A percentile compares a stretch with the other conserved stretches of the same genome.
phyloP scores from a whole-genome alignment of 2,329 filamentous ascomycete species.

The Trichoderma brevicompactum region DNA sequence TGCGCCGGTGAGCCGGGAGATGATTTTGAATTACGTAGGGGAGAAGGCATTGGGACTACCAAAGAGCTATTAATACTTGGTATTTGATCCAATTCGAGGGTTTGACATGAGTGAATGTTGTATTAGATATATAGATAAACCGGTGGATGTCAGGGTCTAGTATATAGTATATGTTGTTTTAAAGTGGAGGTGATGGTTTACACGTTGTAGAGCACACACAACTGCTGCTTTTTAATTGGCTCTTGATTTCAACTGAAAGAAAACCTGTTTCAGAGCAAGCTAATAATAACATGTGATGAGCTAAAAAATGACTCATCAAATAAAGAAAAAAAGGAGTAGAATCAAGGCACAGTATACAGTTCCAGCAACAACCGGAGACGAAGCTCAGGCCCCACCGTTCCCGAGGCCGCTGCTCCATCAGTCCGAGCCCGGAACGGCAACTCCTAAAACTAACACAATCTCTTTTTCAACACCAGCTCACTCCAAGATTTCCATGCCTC shows the following conservation, averaged over 20 bases:
- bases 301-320: no score
- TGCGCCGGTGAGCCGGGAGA: conserved; percentile 69
- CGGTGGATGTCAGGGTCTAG: background rate
- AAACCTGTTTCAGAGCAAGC: no score
- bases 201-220: no score
- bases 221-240: no score
- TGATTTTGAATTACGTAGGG: conserved; percentile 75
- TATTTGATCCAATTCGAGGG: background rate
- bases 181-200: background rate
- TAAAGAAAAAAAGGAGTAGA: background rate
- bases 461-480: no score
- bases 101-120: background rate
- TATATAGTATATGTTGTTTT: background rate
- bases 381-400: background rate
- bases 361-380: background rate
- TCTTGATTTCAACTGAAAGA: no score
- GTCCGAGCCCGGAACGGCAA: conserved; percentile 9
- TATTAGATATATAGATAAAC: background rate
- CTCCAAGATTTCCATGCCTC: background rate
- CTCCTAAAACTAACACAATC: background rate
- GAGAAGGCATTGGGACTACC: conserved; percentile 71
- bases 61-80: conserved; percentile 60
- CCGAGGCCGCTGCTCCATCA: background rate
- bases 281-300: no score
- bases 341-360: background rate